Evolutionary conservation across 202 grass and related monocot species (phyloP).

Genomic region (Schoenoplectus triqueter): DNA sequence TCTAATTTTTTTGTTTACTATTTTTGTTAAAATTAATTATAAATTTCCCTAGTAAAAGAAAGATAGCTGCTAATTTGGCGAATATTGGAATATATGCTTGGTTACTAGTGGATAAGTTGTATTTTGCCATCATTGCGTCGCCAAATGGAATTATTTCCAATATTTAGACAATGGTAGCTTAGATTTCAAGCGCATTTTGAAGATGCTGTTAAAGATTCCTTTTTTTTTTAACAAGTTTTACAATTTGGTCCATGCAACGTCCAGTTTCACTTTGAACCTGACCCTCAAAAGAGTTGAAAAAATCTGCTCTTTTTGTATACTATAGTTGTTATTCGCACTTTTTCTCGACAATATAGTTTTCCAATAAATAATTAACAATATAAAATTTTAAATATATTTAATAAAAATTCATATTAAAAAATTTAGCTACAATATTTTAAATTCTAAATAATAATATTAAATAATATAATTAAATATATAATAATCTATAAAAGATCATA

Average conservation of each 20-base stretch:
- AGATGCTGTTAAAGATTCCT: slow-evolving; percentile 55
- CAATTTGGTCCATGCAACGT: slow-evolving; percentile 16
- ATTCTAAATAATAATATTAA: too few relatives aligned
- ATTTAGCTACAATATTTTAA: too few relatives aligned
- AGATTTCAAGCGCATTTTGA: slow-evolving; percentile 65
- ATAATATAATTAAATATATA: too few relatives aligned
- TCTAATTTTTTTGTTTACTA: background rate
- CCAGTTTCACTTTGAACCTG: background rate
- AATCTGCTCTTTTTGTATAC: background rate
- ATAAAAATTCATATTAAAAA: too few relatives aligned
- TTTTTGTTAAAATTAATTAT: background rate
- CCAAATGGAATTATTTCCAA: slow-evolving; percentile 43
- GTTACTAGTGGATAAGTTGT: slow-evolving; percentile 18
- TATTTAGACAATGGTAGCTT: slow-evolving; percentile 57
- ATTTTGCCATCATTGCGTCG: slow-evolving; percentile 21
- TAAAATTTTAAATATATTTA: too few relatives aligned
- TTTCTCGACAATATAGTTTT: too few relatives aligned
- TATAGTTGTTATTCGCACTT: background rate
- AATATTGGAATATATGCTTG: slow-evolving; percentile 17
- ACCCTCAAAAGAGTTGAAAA: background rate
- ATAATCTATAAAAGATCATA: too few relatives aligned
- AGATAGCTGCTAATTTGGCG: slow-evolving; percentile 1
- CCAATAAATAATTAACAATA: too few relatives aligned
- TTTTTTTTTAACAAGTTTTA: slow-evolving; percentile 7
- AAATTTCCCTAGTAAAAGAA: background rate